These are phyloP conservation scores for Saitozyma podzolica DNA, from an alignment of 768 basidiomycete genomes.

Conservation along the genomic window DNA sequence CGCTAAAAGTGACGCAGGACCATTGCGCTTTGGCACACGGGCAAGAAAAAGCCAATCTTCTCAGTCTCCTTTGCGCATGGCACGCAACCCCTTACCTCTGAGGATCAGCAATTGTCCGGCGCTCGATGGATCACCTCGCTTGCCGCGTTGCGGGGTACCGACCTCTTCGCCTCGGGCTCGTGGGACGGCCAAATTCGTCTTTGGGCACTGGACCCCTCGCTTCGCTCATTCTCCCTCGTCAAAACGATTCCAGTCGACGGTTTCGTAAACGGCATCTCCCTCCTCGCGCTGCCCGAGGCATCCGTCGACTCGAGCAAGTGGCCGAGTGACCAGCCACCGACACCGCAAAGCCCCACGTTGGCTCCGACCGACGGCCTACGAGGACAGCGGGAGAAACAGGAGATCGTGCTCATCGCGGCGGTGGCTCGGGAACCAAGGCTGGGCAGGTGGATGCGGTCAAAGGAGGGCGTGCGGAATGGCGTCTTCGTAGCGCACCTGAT, in stretches of 20 bases:
- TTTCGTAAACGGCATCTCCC: slow-evolving; percentile 85
- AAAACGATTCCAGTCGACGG: slow-evolving; percentile 70
- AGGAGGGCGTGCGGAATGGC: slow-evolving; percentile 68
- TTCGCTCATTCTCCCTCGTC: slow-evolving; percentile 70
- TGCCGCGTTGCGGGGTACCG: slow-evolving; percentile 79
- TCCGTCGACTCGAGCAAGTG: slow-evolving; percentile 55
- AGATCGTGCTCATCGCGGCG: slow-evolving; percentile 70
- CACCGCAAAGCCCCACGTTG: not conserved
- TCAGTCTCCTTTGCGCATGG: slow-evolving; percentile 86
- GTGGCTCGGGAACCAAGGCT: slow-evolving; percentile 84
- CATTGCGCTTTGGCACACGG: slow-evolving; percentile 86
- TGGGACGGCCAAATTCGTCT: slow-evolving; percentile 87
- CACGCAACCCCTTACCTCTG: not conserved
- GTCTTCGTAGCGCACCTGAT: slow-evolving; percentile 61
- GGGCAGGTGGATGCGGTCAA: slow-evolving; percentile 81
- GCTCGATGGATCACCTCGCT: slow-evolving; percentile 90
- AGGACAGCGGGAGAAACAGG: slow-evolving; percentile 20
- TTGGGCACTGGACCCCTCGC: slow-evolving; percentile 81
- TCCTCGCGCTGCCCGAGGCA: slow-evolving; percentile 63
- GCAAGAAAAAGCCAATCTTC: slow-evolving; percentile 93
- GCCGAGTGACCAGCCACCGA: not conserved
- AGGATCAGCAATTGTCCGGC: slow-evolving; percentile 67
- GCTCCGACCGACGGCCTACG: not conserved
- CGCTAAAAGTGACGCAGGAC: slow-evolving; percentile 58
- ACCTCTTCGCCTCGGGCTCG: slow-evolving; percentile 88